Percentiles rank a stretch among this genome's conserved stretches.
These are phyloP conservation scores for Craterostigma plantagineum DNA, from an alignment of 257 asterid genomes.

Conservation along the genomic window DNA sequence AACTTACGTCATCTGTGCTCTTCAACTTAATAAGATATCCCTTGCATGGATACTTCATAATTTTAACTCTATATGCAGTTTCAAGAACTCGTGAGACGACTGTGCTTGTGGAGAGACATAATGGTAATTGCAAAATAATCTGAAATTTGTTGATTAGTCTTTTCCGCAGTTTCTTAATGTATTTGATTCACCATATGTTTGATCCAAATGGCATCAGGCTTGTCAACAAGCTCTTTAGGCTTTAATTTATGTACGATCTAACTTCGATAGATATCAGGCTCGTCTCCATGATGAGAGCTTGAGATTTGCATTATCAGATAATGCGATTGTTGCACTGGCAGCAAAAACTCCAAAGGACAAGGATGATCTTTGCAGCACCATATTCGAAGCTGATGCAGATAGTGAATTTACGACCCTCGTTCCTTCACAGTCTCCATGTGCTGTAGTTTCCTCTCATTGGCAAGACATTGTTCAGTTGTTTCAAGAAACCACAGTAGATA, in stretches of 20 bases:
- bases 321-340: slow-evolving; percentile 56
- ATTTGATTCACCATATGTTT: too few species aligned
- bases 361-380: slow-evolving; percentile 27
- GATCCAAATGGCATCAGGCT: too few species aligned
- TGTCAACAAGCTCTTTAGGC: too few species aligned
- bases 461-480: slow-evolving; percentile 45
- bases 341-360: slow-evolving; percentile 37
- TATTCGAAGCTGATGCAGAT: slow-evolving; percentile 46
- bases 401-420: slow-evolving; percentile 18
- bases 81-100: slow-evolving; percentile 60
- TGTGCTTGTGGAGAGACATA: slow-evolving; percentile 92
- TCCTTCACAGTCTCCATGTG: too few species aligned
- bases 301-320: slow-evolving; percentile 78
- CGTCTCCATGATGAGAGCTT: slow-evolving; percentile 94
- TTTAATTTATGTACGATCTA: background rate
- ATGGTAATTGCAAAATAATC: slow-evolving; percentile 41
- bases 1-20: slow-evolving; percentile 11
- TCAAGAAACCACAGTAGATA: slow-evolving; percentile 19
- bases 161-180: background rate
- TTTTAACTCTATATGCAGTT: slow-evolving; percentile 28
- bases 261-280: slow-evolving; percentile 35
- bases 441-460: slow-evolving; percentile 52
- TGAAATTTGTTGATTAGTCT: background rate
- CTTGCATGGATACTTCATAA: slow-evolving; percentile 12
- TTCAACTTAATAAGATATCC: slow-evolving; percentile 6